Conservation (phyloP, 2,329 filamentous ascomycete genomes). For the Pyricularia grisea region DNA sequence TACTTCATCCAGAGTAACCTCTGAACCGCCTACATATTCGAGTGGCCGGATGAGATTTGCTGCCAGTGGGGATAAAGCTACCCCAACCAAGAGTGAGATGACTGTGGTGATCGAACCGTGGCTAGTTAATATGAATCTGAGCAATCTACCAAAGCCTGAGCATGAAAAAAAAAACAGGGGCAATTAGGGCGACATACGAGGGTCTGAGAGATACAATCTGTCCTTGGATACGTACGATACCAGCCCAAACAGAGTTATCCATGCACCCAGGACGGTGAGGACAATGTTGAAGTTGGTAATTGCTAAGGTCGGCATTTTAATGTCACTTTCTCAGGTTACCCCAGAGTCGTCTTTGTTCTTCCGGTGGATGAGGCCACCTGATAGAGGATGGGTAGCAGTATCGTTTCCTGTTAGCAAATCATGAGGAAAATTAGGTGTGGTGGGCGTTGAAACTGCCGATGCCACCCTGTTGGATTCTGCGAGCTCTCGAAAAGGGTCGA, state of each 20-base stretch:
- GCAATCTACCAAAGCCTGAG: not conserved
- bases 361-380: not conserved
- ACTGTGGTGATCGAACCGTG: slow-evolving; percentile 36
- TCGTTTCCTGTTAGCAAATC: not conserved
- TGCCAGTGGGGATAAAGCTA: slow-evolving; percentile 66
- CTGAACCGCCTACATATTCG: slow-evolving; percentile 55
- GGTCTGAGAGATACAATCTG: slow-evolving; percentile 83
- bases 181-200: slow-evolving; percentile 46
- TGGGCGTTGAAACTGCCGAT: not conserved
- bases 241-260: slow-evolving; percentile 81
- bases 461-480: not conserved
- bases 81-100: slow-evolving; percentile 71
- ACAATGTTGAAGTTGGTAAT: slow-evolving; percentile 75
- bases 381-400: not conserved
- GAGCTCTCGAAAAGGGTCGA: not conserved
- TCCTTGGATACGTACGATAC: slow-evolving; percentile 88
- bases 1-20: slow-evolving; percentile 54
- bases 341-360: not conserved
- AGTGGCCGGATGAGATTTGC: slow-evolving; percentile 66
- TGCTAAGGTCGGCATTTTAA: slow-evolving; percentile 30
- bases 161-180: too few species aligned
- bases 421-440: not conserved
- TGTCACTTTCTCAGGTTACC: not conserved
- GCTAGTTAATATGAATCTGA: slow-evolving; percentile 2
- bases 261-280: slow-evolving; percentile 71